Conservation (phyloP, 495 filamentous ascomycete species). For the Barbatosphaeria neglecta region DNA sequence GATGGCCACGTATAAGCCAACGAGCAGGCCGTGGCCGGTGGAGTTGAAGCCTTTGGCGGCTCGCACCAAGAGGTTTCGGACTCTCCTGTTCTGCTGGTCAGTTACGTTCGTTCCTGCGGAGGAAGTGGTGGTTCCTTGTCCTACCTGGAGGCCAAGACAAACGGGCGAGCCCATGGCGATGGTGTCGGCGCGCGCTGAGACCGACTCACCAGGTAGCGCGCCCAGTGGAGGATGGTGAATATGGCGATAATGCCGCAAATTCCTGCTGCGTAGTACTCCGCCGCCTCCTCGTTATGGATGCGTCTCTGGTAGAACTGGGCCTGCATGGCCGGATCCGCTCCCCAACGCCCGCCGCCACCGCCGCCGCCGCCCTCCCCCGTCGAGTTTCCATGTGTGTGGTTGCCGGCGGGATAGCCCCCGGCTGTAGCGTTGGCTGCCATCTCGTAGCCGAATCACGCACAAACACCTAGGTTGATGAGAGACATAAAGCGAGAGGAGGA, state of each 20-base stretch:
- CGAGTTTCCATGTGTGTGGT: not conserved
- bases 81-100: constrained; percentile 7
- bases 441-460: too few relatives aligned
- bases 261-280: constrained; percentile 31
- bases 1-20: constrained; percentile 36
- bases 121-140: not conserved
- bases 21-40: constrained; percentile 36
- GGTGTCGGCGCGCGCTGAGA: constrained; percentile 10
- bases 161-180: constrained; percentile 9
- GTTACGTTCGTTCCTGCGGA: too few relatives aligned
- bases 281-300: constrained; percentile 17
- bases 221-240: constrained; percentile 39
- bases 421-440: not conserved
- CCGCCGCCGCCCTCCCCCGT: constrained; percentile 5
- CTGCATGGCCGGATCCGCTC: constrained; percentile 3
- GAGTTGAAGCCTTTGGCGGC: constrained; percentile 40
- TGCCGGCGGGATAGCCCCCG: not conserved
- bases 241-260: constrained; percentile 36
- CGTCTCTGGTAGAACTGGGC: constrained; percentile 17
- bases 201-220: constrained; percentile 17
- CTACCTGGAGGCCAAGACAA: constrained; percentile 16
- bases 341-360: constrained; percentile 1
- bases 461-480: too few relatives aligned
- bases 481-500: not conserved
- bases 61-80: constrained; percentile 31